Evolutionary conservation across 1,284 basidiomycete genomes (phyloP), one percentile per base, ranked within the genome.

Genomic region (Cutaneotrichosporon sp.): DNA sequence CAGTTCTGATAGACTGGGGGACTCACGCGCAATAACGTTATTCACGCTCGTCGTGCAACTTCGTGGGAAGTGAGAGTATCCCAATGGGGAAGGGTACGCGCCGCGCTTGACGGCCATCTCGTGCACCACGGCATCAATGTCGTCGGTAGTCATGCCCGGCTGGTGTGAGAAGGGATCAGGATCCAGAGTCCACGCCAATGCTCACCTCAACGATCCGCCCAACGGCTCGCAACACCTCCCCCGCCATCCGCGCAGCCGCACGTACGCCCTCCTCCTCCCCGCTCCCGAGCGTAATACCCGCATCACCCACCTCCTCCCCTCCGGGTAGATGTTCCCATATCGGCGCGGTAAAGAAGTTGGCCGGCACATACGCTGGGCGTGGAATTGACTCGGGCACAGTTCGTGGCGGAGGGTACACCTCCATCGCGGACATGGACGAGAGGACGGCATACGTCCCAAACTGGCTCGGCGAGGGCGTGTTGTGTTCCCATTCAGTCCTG

Each of bases 31-130:
- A 60, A 81, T 76, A 32, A 81, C 82, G 70, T 97, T 97, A 75
- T 97, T 97, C 59, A 85, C 80, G 2, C 81, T 81, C 21, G 92
- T 96, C 74, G 92, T 95, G 71, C 90, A 91, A 38, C 91, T 90
- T 69, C 87, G 88, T 7, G 93, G 92, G 74, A 89, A 96, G 9
- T 87, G 88, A 31, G 85, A 83, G 78, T 96, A 97, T 0, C 84
- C 84, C 38, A 97, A 81, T 0, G 94, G 92, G 2, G 92, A 94
- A 0, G 94, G 94, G 76, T 97, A 97, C 34, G 90, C 92, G n/a
- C 83, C 84, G 64, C 84, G 82, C 0, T 82, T 76, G 46, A 90
- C 71, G 63, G 93, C 89, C 65, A 86, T 87, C 13, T 88, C 83
- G 67, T 94, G 91, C 36, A 93, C 81, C 0, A 83, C 82, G 18